phyloP scores from a whole-genome alignment of 805 yeast genomes.

The Kuraishia capsulata region DNA sequence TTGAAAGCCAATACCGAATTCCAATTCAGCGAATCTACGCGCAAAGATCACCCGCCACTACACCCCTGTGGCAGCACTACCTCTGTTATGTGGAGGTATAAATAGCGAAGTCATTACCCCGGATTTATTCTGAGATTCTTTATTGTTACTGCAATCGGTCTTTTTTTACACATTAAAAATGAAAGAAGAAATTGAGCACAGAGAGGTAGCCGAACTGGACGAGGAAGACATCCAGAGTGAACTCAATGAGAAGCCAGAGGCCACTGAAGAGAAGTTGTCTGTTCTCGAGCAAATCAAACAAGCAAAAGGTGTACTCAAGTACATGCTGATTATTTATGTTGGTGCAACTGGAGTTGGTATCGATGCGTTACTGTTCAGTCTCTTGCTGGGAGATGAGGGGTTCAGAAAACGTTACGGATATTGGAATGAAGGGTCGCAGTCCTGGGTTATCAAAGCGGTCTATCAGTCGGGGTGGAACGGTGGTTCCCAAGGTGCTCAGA shows the following conservation, averaged over 20 bases:
- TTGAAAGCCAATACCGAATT: too few relatives aligned
- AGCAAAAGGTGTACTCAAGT: background rate
- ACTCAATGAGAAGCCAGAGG: background rate
- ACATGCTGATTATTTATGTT: background rate
- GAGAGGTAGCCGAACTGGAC: background rate
- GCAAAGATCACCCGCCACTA: too few relatives aligned
- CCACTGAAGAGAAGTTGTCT: background rate
- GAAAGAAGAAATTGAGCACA: constrained; percentile 1
- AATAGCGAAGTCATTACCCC: too few relatives aligned
- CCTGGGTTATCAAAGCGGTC: constrained; percentile 1
- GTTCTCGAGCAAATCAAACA: background rate
- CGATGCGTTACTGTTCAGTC: background rate
- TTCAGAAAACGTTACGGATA: constrained; percentile 3
- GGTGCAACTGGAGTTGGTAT: constrained; percentile 1
- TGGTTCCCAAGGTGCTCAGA: constrained; percentile 1
- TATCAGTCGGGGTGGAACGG: constrained; percentile 3
- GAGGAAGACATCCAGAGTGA: background rate
- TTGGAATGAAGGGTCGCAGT: background rate
- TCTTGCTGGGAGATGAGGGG: background rate
- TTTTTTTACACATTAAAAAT: too few relatives aligned
- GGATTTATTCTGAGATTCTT: too few relatives aligned
- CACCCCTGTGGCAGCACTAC: too few relatives aligned
- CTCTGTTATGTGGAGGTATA: too few relatives aligned
- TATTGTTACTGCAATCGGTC: too few relatives aligned
- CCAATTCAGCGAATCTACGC: too few relatives aligned